Percentiles rank a stretch among this genome's conserved stretches.
phyloP scores from a whole-genome alignment of 116 monocot species.

The Posidonia oceanica region DNA sequence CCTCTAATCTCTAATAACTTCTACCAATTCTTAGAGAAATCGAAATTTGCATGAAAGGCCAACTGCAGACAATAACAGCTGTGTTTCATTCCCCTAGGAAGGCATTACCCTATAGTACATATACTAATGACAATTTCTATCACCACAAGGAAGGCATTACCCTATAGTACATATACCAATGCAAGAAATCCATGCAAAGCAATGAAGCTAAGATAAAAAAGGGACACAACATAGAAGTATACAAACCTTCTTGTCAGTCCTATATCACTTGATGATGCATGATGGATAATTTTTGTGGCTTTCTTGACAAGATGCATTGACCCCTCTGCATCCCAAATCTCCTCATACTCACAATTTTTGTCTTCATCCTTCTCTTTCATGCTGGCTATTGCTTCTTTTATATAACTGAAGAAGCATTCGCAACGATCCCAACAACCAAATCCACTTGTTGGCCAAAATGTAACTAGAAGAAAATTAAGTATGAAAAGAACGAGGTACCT shows the following conservation, averaged over 20 bases:
- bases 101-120: too few species aligned
- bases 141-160: too few species aligned
- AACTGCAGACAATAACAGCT: too few species aligned
- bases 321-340: constrained; percentile 97
- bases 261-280: constrained; percentile 19
- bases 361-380: constrained; percentile 80
- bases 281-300: constrained; percentile 7
- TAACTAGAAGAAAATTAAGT: constrained; percentile 40
- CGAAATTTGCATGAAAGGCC: too few species aligned
- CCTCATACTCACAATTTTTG: constrained; percentile 74
- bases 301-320: constrained; percentile 90
- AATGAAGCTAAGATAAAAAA: too few species aligned
- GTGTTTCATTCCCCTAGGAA: too few species aligned
- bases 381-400: constrained; percentile 25
- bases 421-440: constrained; percentile 22
- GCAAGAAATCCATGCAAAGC: neutral
- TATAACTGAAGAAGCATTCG: constrained; percentile 11
- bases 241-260: constrained; percentile 45
- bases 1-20: too few species aligned
- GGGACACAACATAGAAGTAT: neutral
- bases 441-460: constrained; percentile 72
- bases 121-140: too few species aligned
- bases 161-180: neutral
- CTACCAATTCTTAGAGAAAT: too few species aligned
- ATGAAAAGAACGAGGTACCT: constrained; percentile 69